Percentiles rank a stretch among this genome's conserved stretches.
phyloP scores from a whole-genome alignment of 2,329 filamentous ascomycete genomes.

The Cordyceps tenuipes region DNA sequence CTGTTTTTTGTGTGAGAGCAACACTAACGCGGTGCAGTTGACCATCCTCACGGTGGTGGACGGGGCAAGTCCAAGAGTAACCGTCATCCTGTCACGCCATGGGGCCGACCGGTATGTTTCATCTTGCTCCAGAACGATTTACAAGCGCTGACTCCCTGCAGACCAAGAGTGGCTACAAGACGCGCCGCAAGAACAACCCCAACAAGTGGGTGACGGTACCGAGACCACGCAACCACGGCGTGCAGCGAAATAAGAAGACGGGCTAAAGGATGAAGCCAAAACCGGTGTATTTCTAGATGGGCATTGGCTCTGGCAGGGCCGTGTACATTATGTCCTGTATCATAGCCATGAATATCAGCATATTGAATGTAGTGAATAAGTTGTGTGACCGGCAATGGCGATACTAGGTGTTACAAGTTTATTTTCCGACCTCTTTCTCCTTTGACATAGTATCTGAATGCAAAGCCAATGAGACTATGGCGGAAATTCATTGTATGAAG shows the following conservation, averaged over 20 bases:
- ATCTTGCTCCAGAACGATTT: background rate
- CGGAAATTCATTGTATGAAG: no score
- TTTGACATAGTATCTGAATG: no score
- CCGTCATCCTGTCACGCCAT: conserved; percentile 86
- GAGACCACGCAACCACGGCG: conserved; percentile 82
- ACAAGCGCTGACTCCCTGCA: conserved; percentile 26
- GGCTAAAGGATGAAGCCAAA: background rate
- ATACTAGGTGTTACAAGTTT: no score
- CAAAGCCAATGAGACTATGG: no score
- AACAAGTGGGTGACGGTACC: conserved; percentile 88
- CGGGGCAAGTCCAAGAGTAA: conserved; percentile 99
- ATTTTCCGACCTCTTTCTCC: no score
- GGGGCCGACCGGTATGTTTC: conserved; percentile 80
- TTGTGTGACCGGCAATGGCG: background rate
- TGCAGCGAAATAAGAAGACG: conserved; percentile 59
- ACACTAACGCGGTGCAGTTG: conserved; percentile 41
- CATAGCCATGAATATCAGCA: conserved; percentile 9
- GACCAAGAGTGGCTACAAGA: conserved; percentile 88
- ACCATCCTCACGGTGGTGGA: conserved; percentile 98
- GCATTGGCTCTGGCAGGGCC: conserved; percentile 8
- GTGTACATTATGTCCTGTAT: conserved; percentile 12
- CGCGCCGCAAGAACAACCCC: conserved; percentile 75
- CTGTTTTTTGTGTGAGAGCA: background rate
- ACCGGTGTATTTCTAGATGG: conserved; percentile 6
- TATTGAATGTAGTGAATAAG: background rate